These are phyloP conservation scores for Penicillium frequentans DNA, from an alignment of 2,329 filamentous ascomycete species.

Conservation along the genomic window DNA sequence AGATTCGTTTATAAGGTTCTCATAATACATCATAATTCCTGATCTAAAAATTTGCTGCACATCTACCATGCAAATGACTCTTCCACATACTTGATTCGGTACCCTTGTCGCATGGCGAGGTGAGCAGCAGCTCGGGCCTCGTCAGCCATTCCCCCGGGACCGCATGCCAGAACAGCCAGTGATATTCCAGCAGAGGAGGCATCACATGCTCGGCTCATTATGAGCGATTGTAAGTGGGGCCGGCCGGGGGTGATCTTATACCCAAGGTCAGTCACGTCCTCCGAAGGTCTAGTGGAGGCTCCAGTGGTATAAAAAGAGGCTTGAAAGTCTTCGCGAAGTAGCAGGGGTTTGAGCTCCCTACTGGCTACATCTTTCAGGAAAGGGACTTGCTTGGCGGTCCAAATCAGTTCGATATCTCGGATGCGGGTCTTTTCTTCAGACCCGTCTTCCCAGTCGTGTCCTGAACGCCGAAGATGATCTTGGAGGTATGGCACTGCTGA, in stretches of 20 bases:
- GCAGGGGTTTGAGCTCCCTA: conserved; percentile 26
- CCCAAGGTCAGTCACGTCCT: conserved; percentile 2
- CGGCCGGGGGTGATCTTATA: conserved; percentile 34
- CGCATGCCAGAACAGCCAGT: conserved; percentile 46
- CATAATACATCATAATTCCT: neutral
- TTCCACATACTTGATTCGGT: conserved; percentile 46
- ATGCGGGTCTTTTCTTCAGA: conserved; percentile 19
- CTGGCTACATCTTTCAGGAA: conserved; percentile 31
- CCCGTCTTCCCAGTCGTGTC: neutral
- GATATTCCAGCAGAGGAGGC: conserved; percentile 26
- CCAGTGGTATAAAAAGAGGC: conserved; percentile 33
- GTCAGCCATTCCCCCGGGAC: conserved; percentile 48
- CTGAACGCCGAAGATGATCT: conserved; percentile 28
- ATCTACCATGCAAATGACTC: conserved; percentile 46
- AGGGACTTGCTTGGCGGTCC: conserved; percentile 33
- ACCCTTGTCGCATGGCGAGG: conserved; percentile 33
- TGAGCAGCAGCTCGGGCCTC: conserved; percentile 44
- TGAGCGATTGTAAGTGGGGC: conserved; percentile 38
- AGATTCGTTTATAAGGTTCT: neutral
- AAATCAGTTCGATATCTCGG: conserved; percentile 34
- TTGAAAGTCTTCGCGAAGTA: conserved; percentile 31
- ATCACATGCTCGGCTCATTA: conserved; percentile 35
- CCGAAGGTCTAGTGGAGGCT: neutral
- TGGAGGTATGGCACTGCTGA: conserved; percentile 50
- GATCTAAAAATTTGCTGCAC: neutral